Evolutionary conservation across 31 red algal species (phyloP).

Genomic region (Odonthalia washingtoniensis): DNA sequence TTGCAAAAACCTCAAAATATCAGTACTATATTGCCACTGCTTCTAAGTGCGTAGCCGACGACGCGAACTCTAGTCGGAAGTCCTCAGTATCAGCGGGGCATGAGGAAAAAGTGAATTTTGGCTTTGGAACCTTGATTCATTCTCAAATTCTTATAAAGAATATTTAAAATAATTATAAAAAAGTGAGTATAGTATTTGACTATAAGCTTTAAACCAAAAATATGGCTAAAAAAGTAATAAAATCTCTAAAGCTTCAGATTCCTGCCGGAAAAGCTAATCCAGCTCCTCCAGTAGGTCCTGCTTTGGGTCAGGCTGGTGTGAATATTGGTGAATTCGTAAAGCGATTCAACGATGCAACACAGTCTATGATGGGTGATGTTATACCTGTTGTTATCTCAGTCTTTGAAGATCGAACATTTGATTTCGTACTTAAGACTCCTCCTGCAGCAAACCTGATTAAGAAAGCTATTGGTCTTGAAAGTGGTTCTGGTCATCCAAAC

Average conservation of each 20-base stretch:
- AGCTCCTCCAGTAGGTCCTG: constrained; percentile 13
- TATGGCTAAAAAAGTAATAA: constrained; percentile 18
- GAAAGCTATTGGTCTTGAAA: constrained; percentile 1
- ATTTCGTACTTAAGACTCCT: constrained; percentile 10
- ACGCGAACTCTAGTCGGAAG: no score
- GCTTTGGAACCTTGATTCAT: no score
- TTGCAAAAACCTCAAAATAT: constrained; percentile 2
- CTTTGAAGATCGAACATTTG: constrained; percentile 26
- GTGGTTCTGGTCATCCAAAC: constrained; percentile 1
- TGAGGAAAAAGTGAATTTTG: no score
- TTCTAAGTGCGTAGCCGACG: no score
- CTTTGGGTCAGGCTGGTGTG: constrained; percentile 9
- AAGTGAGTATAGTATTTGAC: no score
- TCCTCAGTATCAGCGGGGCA: no score
- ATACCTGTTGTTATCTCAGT: constrained; percentile 9
- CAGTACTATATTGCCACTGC: constrained; percentile 10
- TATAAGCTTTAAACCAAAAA: constrained; percentile 1
- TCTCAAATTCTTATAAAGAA: no score
- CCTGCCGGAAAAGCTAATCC: constrained; percentile 17
- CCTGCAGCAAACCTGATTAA: constrained; percentile 4
- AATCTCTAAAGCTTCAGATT: background rate
- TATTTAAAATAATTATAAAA: no score
- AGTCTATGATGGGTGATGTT: background rate
- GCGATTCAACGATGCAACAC: constrained; percentile 18
- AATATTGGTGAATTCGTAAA: constrained; percentile 25